Conservation (phyloP, 495 filamentous ascomycete species). For the Daldinia grandis region DNA sequence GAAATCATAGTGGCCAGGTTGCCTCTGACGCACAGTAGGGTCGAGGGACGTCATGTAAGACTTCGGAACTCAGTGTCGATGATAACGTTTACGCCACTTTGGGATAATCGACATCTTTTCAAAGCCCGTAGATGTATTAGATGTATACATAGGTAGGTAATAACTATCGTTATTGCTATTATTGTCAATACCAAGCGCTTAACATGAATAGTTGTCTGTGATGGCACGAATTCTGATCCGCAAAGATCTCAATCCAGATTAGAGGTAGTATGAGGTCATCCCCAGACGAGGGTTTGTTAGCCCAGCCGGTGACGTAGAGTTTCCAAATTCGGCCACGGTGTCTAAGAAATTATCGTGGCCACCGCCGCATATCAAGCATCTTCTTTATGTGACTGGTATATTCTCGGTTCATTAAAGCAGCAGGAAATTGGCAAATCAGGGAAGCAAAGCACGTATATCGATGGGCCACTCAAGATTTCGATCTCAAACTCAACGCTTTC, state of each 20-base stretch:
- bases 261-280: conserved; percentile 20
- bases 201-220: background rate
- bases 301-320: conserved; percentile 28
- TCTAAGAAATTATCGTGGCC: conserved; percentile 13
- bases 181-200: background rate
- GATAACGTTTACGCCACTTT: too few relatives aligned
- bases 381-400: background rate
- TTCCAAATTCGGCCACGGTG: conserved; percentile 12
- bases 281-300: conserved; percentile 8
- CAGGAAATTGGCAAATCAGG: background rate
- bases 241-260: background rate
- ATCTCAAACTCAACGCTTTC: background rate
- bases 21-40: too few relatives aligned
- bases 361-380: background rate
- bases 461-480: conserved; percentile 17
- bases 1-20: too few relatives aligned
- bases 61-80: too few relatives aligned
- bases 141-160: too few relatives aligned
- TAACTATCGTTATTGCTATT: background rate
- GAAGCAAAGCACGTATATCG: background rate
- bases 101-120: too few relatives aligned
- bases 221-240: background rate
- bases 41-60: too few relatives aligned
- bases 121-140: too few relatives aligned
- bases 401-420: conserved; percentile 9